Evolutionary conservation across 768 basidiomycete genomes (phyloP), one percentile per base, ranked within the genome.

Genomic region (Pisolithus sp.): DNA sequence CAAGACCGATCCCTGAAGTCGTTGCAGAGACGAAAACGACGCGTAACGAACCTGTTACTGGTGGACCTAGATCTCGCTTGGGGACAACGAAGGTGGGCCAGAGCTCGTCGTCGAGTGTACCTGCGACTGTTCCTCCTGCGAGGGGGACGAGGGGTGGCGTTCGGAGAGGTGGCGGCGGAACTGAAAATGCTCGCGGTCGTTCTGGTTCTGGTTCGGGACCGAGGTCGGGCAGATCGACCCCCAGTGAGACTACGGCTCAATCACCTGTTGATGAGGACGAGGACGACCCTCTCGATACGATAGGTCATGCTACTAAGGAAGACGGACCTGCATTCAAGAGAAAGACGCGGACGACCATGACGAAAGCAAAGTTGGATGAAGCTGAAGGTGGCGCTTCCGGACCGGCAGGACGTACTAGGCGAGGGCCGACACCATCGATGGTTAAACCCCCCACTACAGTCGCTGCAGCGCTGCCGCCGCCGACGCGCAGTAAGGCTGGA

Each of bases 251-350:
- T 6, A 34, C 31, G 1, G 26, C 20, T 28, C 43, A 9, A 10
- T 21, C 31, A 21, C 28, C 28, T 30, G 41, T 40, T 18, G 54
- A 55, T 4, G 52, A 48, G 24, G 54, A 53, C n/a, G 53, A 53
- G 12, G 20, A 48, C 23, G 41, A 20, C 37, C 41, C 17, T 0
- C 49, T 49, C 6, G 49, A 38, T 12, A 2, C 41, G 49, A 51
- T 41, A 23, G 15, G 34, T 36, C 28, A 34, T 20, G 23, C 36
- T 20, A 15, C 23, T 26, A 21, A 24, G 9, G 23, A 41, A 17
- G 28, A 41, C 13, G 23, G 21, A 26, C 26, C 23, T 12, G 18
- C 9, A 2, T 21, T 36, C 3, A 31, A 23, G 12, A 31, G 30
- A 18, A n/a, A n/a, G 46, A 46, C 46, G 5, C 13, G 31, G 2